Conservation (phyloP, 345 rosid genomes). For the Corchorus capsularis region DNA sequence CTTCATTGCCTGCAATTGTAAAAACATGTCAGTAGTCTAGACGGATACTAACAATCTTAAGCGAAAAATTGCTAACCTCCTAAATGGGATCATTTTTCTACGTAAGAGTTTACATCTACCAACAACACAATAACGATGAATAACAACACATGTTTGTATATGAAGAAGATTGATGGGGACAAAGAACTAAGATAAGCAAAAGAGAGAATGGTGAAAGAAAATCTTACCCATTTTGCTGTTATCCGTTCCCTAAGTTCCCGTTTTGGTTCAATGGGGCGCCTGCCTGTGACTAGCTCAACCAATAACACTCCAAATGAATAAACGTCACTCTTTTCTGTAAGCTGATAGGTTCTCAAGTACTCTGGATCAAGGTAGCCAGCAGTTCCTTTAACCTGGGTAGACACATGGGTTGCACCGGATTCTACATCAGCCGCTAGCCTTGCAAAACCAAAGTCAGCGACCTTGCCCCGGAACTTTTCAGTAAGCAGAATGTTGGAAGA, state of each 20-base stretch:
- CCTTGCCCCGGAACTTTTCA: conserved; percentile 87
- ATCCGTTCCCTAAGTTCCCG: conserved; percentile 73
- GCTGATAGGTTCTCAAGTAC: conserved; percentile 81
- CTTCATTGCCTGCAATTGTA: conserved; percentile 67
- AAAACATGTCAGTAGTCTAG: conserved; percentile 15
- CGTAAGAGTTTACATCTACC: no score
- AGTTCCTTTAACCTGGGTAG: conserved; percentile 97
- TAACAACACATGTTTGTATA: background rate
- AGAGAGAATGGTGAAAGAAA: conserved; percentile 8
- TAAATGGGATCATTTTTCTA: no score
- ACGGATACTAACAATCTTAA: background rate
- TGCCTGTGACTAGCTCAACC: conserved; percentile 72
- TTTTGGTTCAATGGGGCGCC: conserved; percentile 85
- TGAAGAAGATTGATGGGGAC: background rate
- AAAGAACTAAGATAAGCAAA: background rate
- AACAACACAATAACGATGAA: no score
- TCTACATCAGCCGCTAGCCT: conserved; percentile 75
- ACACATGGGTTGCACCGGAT: conserved; percentile 87
- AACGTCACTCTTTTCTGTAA: conserved; percentile 93
- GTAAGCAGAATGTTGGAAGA: conserved; percentile 95
- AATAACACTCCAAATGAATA: conserved; percentile 90
- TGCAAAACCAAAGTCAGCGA: conserved; percentile 90
- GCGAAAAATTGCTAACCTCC: background rate
- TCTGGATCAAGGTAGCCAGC: conserved; percentile 96
- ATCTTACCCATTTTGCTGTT: conserved; percentile 78